Evolutionary conservation across 139 green algal genomes (phyloP).

Genomic region (Trebouxia sp.): DNA sequence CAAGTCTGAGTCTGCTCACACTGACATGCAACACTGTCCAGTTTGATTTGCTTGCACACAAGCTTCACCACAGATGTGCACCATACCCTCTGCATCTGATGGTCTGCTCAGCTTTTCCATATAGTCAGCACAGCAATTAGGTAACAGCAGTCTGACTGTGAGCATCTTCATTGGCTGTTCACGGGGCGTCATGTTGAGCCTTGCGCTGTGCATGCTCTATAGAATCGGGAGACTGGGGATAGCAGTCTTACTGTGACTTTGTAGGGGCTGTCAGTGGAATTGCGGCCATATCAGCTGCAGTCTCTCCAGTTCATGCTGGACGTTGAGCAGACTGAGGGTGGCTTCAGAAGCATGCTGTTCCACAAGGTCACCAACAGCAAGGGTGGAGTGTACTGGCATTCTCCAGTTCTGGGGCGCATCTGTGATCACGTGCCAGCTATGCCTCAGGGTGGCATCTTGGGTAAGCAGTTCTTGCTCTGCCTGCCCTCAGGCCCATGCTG

Average conservation of each 20-base stretch:
- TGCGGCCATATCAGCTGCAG: slow-evolving; percentile 74
- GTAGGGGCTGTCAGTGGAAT: slow-evolving; percentile 36
- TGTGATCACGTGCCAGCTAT: slow-evolving; percentile 39
- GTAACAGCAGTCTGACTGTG: no score
- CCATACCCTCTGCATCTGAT: no score
- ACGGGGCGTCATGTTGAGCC: no score
- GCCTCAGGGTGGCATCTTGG: slow-evolving; percentile 56
- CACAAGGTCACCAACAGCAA: slow-evolving; percentile 1
- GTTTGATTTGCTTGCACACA: background rate
- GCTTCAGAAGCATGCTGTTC: slow-evolving; percentile 42
- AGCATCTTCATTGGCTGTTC: no score
- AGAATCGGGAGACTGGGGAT: background rate
- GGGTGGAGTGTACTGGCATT: slow-evolving; percentile 48
- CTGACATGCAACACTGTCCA: no score
- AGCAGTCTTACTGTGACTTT: background rate
- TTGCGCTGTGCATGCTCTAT: background rate
- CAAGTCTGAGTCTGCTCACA: no score
- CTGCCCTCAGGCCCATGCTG: no score
- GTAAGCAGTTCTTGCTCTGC: no score
- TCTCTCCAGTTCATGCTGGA: slow-evolving; percentile 71
- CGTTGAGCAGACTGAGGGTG: slow-evolving; percentile 42
- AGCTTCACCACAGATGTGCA: background rate
- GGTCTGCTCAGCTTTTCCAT: no score
- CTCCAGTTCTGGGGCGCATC: slow-evolving; percentile 43
- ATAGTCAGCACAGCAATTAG: no score